Evolutionary conservation across 108 stramenopile species (phyloP), one percentile per base, ranked within the genome.

Genomic region (Nitzschia sp.): DNA sequence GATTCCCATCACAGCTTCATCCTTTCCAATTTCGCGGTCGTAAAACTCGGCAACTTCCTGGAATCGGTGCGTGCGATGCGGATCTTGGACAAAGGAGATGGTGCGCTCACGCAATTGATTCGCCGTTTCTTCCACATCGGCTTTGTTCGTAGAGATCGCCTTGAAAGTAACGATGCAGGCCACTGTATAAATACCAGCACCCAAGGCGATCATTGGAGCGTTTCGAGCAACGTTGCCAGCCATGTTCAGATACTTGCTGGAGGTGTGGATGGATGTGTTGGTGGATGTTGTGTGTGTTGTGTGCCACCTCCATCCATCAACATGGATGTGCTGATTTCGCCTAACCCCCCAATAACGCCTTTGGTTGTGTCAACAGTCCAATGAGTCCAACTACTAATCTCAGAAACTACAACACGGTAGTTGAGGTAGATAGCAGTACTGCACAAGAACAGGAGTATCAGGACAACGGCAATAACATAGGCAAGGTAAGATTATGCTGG

Each of bases 1-100:
- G 43, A 93, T 87, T 15, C 88, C 87, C 86, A 90, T 88, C 14
- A 86, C 84, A 48, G 72, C 72, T 60, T 93, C 92, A 56, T 93
- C 89, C 40, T 76, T 74, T 53, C 66, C 76, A 57, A 93, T 90
- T 63, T 85, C 76, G 29, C 73, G 71, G 58, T 93, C 92, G 57
- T 90, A 93, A 38, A 60, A 51, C 22, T 71, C 63, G 19, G 92
- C 89, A 61, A 93, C 86, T 56, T 79, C 70, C 21, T 88, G 75
- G 70, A 84, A 93, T 48, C 78, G 79, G 17, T 78, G 71, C 10
- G 76, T 78, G 40, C 91, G 83, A 12, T 75, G 19, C 12, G 85
- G 84, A 78, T 91, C 78, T 34, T 50, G 14, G 8, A 88, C 73
- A 56, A 74, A 79, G 14, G 78, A 83, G 50, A 73, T 61, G 15